Evolutionary conservation across 208 protist genomes (phyloP), one percentile per base, ranked within the genome.

Genomic region (Acanthamoeba sp.): DNA sequence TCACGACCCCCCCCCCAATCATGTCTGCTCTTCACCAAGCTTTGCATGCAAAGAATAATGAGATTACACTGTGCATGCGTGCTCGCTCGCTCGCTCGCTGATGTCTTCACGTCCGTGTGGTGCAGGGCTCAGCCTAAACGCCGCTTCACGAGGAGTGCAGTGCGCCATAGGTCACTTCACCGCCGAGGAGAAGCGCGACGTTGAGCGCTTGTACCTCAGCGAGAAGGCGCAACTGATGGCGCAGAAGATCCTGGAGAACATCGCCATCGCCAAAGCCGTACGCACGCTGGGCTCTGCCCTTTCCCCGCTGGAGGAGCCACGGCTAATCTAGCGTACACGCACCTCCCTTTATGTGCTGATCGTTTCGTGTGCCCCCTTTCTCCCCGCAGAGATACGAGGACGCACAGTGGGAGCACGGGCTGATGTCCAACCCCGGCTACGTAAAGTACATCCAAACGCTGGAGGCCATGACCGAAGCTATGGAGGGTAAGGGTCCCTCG

Each of bases 221-320:
- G 84, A 91, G 57, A 91, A 91, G 84, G 84, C 84, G 34, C 48
- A 91, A 29, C 52, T 91, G 29, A 62, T 91, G 55, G n/a, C 40
- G 2, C 32, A 62, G 50, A 69, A 71, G 57, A 62, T 91, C 9
- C 14, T 71, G 22, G 84, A 91, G 34, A 91, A 91, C 36, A 71
- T 91, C n/a, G 84, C 84, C 29, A 91, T 69, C 20, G 57, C 84
- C 52, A 91, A 91, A 69, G 57, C 57, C 0, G 84, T 91, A 66
- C n/a, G 29, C 27, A 32, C 69, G 36, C n/a, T 87, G 7, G n/a
- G 20, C 9, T 73, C 29, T 24, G 22, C 12, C 55, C 69, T 24
- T 36, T 80, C 69, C 12, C 12, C 27, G 69, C 69, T 80, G 10
- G 16, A 20, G 14, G 12, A 29, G 16, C 27, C 69, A 42, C n/a